Evolutionary conservation across 768 basidiomycete genomes (phyloP), one percentile per base, ranked within the genome.

Genomic region (Hygrophoropsis aurantiaca): DNA sequence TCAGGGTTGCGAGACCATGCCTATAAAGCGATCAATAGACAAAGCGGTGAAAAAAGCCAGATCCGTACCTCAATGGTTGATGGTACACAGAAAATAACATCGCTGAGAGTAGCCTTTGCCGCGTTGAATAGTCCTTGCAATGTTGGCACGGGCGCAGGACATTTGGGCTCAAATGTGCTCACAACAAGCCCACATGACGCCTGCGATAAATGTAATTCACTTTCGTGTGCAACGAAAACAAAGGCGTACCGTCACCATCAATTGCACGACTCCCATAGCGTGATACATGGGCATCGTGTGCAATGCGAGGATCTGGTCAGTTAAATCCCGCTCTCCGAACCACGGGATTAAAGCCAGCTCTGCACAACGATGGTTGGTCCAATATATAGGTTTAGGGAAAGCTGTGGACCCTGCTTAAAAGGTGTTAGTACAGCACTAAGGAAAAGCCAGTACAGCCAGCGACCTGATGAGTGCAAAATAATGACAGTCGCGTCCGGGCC

Each of bases 251-350:
- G 57, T 50, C 61, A 60, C 61, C 5, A 38, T 38, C 10, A 57
- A 40, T 38, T 57, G 54, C 23, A 56, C 25, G 18, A 60, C 40
- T 4, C 65, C 65, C 38, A 63, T 49, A 3, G 55, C 65, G 40
- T 66, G 65, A 44, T 49, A 65, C 65, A 65, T 63, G 52, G 60
- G 66, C 10, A 55, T 15, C 1, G 50, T 48, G 33, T 63, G 60
- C 6, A 46, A 38, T 15, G 48, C 49, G 32, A 54, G 18, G 7
- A 50, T 49, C 4, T 53, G 15, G 3, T 50, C 57, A 13, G 46
- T 36, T 16, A 60, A 20, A 34, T 62, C 50, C 16, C 48, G 20
- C 24, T 55, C 52, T 11, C 56, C 53, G 21, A 36, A 49, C 38
- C 59, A 38, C 4, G 50, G 39, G 26, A 62, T 32, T 30, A 45